Conservation (phyloP, 1,284 basidiomycete genomes). For the Taiwanofungus camphoratus region DNA sequence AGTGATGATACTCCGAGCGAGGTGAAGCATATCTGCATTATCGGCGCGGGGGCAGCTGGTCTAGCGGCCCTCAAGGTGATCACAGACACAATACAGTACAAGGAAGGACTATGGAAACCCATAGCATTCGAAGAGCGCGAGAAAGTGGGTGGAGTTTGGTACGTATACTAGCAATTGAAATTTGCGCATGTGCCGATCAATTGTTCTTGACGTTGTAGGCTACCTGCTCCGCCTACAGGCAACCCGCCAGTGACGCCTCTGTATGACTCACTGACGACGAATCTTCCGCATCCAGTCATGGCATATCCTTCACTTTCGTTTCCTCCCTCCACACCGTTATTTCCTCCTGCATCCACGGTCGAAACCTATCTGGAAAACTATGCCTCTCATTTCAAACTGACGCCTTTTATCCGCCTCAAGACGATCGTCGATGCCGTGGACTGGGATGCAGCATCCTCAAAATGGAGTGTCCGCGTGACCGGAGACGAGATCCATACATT, state of each 20-base stretch:
- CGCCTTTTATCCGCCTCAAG: conserved; percentile 48
- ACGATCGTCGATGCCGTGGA: conserved; percentile 40
- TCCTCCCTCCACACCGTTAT: conserved; percentile 64
- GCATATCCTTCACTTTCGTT: conserved; percentile 56
- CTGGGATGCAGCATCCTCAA: conserved; percentile 26
- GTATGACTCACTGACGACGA: conserved; percentile 73
- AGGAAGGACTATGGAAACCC: conserved; percentile 50
- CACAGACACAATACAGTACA: conserved; percentile 50
- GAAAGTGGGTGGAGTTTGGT: conserved; percentile 72
- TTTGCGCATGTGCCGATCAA: not conserved
- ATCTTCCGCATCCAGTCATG: conserved; percentile 74
- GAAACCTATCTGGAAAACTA: conserved; percentile 58
- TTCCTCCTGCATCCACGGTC: conserved; percentile 52
- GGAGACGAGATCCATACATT: conserved; percentile 33
- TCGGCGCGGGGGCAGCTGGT: conserved; percentile 66
- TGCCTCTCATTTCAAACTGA: conserved; percentile 50
- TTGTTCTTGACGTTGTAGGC: conserved; percentile 32
- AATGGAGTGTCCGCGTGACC: conserved; percentile 41
- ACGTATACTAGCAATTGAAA: conserved; percentile 14
- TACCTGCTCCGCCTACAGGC: conserved; percentile 44
- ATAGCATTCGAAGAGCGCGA: conserved; percentile 57
- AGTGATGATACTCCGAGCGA: not conserved
- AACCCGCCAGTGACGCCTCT: conserved; percentile 60
- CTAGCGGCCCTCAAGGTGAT: conserved; percentile 61
- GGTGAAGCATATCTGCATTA: conserved; percentile 47